Base-by-base conservation (phyloP, 2,329 filamentous ascomycete genomes). In the Tolypocladium sp. region DNA sequence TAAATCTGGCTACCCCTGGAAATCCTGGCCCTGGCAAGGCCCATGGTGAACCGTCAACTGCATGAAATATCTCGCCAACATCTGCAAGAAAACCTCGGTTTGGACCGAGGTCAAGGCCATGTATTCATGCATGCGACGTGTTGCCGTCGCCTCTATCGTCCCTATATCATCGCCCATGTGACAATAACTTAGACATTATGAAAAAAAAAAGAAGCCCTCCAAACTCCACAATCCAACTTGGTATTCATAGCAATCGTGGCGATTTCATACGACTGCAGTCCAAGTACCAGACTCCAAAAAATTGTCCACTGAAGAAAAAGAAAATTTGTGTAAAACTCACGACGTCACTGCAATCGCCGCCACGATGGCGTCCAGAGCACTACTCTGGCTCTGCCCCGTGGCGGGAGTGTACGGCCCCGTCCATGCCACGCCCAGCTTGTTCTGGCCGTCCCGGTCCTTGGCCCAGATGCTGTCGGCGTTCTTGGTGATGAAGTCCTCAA, bases 381-480 rank as follows among this genome's bases (percentile, higher is more conserved):
- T 84, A 66, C 81, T 83, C 53, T 90, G 88, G 27, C 84, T 83
- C 55, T 80, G 78, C 1, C 85, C 83, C 1, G 77, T 80, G 44
- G 78, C 76, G 1, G 69, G 68, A 3, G 72, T 66, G 44, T 81
- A 82, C 0, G 87, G 86, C 0, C 86, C 87, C 1, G 79, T 76
- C 87, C 87, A 91, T n/a, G 82, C 74, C 2, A 87, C 73, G 25
- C 87, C 85, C 17, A 91, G 70, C 67, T 80, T 20, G 49, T 52
- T 77, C 2, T 72, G 70, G 17, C 70, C 65, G 60, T 82, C 75
- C 30, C 85, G 78, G 68, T 85, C 76, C 55, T 82, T 80, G 20
- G 69, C 68, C 88, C 87, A 91, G 60, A 91, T 84, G 52, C 80
- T 81, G 62, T 87, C 74, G 12, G 87, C 88, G 60, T 89, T 90